Evolutionary conservation across 768 basidiomycete genomes (phyloP), one percentile per base, ranked within the genome.

Genomic region (Kwoniella sp.): DNA sequence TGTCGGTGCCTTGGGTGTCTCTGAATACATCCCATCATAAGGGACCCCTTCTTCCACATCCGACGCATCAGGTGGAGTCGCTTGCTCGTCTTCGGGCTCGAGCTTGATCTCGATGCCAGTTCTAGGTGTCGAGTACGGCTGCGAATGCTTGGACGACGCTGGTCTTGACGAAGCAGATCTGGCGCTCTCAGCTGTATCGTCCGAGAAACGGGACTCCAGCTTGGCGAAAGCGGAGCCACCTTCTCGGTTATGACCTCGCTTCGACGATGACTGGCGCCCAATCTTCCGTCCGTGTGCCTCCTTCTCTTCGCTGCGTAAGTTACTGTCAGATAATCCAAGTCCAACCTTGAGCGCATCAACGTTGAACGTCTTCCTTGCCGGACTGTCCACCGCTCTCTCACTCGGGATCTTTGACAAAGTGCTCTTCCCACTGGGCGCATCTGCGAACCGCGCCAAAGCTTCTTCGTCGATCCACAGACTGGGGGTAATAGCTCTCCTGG

Each of bases 381-480:
- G 41, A 17, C 41, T 45, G 15, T 45, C 41, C 15, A 45, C 41
- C 8, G 41, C 41, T 45, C 41, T 45, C 15, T 45, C 41, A 45
- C 41, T 45, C 15, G 41, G 41, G 9, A 45, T 45, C 15, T 45
- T 45, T 3, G 41, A 45, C 5, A 45, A 17, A 20, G 41, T 17
- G 15, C 41, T 45, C 41, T 45, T 45, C 41, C 41, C 41, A 17
- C 41, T 45, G 5, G 41, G 41, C 17, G 41, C 41, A 37, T 55
- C 62, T 1, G 54, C 58, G 20, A 65, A 59, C 22, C 64, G 15
- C 25, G 61, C 61, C 25, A 68, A 48, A 1, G 54, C n/a, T 13
- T 70, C 61, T 30, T 64, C 69, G 38, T 70, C 69, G 34, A 67
- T 34, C 69, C 69, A 70, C 11, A 67, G 51, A 64, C 65, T 67